Percentiles rank a stretch among this genome's conserved stretches.
Conservation (phyloP, 176 grass and related monocot genomes). For the Triticum turgidum region DNA sequence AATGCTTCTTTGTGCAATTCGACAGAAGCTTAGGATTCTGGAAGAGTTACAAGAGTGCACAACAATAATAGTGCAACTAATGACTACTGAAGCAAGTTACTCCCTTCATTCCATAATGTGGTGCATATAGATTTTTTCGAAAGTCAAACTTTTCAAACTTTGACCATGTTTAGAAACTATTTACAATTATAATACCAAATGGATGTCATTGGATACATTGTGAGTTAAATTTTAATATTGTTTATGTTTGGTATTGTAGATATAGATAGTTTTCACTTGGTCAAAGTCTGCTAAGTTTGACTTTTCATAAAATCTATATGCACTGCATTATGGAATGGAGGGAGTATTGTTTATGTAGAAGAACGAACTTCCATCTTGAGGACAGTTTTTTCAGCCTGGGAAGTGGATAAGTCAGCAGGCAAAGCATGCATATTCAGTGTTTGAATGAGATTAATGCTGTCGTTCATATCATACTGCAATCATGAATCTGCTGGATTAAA, state of each 20-base stretch:
- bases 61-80: background rate
- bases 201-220: too few relatives aligned
- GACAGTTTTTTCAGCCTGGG: background rate
- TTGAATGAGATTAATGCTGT: background rate
- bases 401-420: background rate
- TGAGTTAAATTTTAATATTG: too few relatives aligned
- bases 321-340: too few relatives aligned
- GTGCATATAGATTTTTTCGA: too few relatives aligned
- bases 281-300: too few relatives aligned
- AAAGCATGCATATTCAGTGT: background rate
- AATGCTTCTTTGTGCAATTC: background rate
- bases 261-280: too few relatives aligned
- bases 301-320: too few relatives aligned
- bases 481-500: constrained; percentile 25
- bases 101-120: too few relatives aligned
- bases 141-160: too few relatives aligned
- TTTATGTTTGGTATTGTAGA: too few relatives aligned
- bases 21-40: background rate
- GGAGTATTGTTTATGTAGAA: background rate
- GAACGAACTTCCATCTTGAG: background rate
- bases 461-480: background rate
- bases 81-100: background rate
- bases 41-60: background rate
- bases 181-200: too few relatives aligned
- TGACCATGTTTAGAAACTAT: too few relatives aligned